phyloP scores from a whole-genome alignment of 108 stramenopile genomes.

The Bacterosira constricta region DNA sequence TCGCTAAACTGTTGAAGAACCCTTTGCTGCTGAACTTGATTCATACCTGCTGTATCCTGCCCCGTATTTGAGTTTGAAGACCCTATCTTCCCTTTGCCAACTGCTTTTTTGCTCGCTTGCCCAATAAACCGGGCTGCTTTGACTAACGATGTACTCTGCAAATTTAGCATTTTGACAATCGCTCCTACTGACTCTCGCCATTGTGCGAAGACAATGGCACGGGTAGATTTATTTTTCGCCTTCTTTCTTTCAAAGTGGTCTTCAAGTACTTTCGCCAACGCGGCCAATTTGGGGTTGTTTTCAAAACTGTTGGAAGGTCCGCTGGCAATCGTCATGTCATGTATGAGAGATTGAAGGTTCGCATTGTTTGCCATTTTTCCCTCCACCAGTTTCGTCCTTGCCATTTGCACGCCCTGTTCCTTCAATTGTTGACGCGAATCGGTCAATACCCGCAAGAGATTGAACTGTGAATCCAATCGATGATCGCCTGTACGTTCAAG shows the following conservation, averaged over 20 bases:
- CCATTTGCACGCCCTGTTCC: slow-evolving; percentile 60
- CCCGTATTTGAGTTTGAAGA: slow-evolving; percentile 1
- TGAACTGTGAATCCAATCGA: slow-evolving; percentile 49
- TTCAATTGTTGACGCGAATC: slow-evolving; percentile 50
- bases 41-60: slow-evolving; percentile 66
- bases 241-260: slow-evolving; percentile 78
- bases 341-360: slow-evolving; percentile 49
- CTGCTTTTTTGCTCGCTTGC: slow-evolving; percentile 30
- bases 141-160: slow-evolving; percentile 43
- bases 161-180: slow-evolving; percentile 61
- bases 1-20: slow-evolving; percentile 80
- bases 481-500: slow-evolving; percentile 34
- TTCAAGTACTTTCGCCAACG: slow-evolving; percentile 72
- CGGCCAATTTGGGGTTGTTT: slow-evolving; percentile 83
- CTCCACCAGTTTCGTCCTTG: slow-evolving; percentile 46
- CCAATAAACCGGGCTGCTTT: slow-evolving; percentile 72
- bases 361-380: slow-evolving; percentile 29
- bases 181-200: slow-evolving; percentile 79
- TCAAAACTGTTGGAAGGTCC: slow-evolving; percentile 13
- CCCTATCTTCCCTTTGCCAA: slow-evolving; percentile 11
- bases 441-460: slow-evolving; percentile 50
- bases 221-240: slow-evolving; percentile 52
- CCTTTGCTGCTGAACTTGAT: slow-evolving; percentile 83
- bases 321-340: slow-evolving; percentile 49
- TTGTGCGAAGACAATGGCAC: slow-evolving; percentile 91